Percentiles rank a stretch among this genome's conserved stretches.
phyloP scores from a whole-genome alignment of 2,329 filamentous ascomycete genomes.

The Fusarium sp. region DNA sequence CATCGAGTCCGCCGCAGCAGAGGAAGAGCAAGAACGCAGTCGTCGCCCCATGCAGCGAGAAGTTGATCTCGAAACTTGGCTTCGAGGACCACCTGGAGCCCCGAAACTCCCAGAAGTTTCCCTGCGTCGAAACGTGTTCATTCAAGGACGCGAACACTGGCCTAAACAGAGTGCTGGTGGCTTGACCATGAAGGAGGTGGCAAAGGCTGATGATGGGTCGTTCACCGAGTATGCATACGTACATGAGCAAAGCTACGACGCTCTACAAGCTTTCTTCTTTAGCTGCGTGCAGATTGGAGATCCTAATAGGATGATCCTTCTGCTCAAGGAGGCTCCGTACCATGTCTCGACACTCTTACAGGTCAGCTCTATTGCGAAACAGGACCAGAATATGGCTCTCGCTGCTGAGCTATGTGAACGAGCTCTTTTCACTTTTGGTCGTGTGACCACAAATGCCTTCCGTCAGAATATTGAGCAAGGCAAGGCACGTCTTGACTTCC shows the following conservation, averaged over 20 bases:
- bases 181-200: constrained; percentile 78
- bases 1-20: constrained; percentile 66
- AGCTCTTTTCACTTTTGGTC: constrained; percentile 92
- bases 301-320: constrained; percentile 82
- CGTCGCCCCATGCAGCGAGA: constrained; percentile 59
- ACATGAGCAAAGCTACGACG: constrained; percentile 80
- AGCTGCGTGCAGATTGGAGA: constrained; percentile 85
- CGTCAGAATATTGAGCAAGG: constrained; percentile 80
- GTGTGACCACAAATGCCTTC: constrained; percentile 87
- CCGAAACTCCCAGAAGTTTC: constrained; percentile 78
- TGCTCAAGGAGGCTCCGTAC: constrained; percentile 74
- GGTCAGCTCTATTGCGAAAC: constrained; percentile 90
- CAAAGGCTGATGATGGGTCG: constrained; percentile 62
- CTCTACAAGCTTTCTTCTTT: constrained; percentile 81
- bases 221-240: constrained; percentile 79
- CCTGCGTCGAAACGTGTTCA: constrained; percentile 82
- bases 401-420: constrained; percentile 90
- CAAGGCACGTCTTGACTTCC: constrained; percentile 83
- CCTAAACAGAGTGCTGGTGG: constrained; percentile 83
- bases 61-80: constrained; percentile 68
- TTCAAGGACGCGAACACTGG: constrained; percentile 90
- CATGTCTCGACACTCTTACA: constrained; percentile 95
- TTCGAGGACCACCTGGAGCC: constrained; percentile 65
- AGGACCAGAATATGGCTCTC: constrained; percentile 88
- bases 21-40: constrained; percentile 60